Evolutionary conservation across 768 basidiomycete species (phyloP).

Genomic region (Rhodotorula sphaerocarpa): DNA sequence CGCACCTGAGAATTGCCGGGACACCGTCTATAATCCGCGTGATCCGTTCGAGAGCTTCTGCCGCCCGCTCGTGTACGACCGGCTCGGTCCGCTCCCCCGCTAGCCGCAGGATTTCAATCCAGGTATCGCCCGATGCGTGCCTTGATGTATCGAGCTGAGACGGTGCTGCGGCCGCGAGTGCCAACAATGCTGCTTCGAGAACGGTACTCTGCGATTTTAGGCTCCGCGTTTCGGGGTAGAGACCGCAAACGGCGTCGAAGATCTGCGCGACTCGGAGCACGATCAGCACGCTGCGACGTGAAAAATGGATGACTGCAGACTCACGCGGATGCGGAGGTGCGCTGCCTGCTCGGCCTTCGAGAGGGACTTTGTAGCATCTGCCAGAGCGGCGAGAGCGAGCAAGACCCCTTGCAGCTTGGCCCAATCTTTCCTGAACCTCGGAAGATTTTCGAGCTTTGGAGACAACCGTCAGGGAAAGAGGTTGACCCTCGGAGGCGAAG

Average conservation of each 20-base stretch:
- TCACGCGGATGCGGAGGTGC: too few species aligned
- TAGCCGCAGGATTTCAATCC: slow-evolving; percentile 52
- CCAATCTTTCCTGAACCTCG: slow-evolving; percentile 55
- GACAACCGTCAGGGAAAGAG: background rate
- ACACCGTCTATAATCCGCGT: background rate
- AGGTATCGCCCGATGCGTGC: slow-evolving; percentile 44
- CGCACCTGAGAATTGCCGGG: slow-evolving; percentile 59
- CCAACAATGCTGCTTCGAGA: slow-evolving; percentile 16
- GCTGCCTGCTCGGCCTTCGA: too few species aligned
- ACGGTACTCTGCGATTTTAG: slow-evolving; percentile 50
- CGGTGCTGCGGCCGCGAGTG: slow-evolving; percentile 46
- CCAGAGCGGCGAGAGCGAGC: slow-evolving; percentile 64
- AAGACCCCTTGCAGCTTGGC: slow-evolving; percentile 73
- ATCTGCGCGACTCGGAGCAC: slow-evolving; percentile 49
- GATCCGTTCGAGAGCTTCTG: slow-evolving; percentile 3
- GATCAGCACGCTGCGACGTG: background rate
- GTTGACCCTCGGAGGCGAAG: background rate
- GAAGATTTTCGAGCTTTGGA: slow-evolving; percentile 34
- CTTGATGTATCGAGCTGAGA: slow-evolving; percentile 45
- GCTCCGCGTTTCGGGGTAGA: slow-evolving; percentile 43
- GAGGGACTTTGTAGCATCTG: slow-evolving; percentile 50
- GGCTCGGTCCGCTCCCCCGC: slow-evolving; percentile 62
- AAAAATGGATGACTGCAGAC: too few species aligned
- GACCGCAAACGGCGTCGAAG: slow-evolving; percentile 44
- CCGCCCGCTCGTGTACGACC: slow-evolving; percentile 23